phyloP scores from a whole-genome alignment of 306 rosid genomes.

The Acmispon strigosus region DNA sequence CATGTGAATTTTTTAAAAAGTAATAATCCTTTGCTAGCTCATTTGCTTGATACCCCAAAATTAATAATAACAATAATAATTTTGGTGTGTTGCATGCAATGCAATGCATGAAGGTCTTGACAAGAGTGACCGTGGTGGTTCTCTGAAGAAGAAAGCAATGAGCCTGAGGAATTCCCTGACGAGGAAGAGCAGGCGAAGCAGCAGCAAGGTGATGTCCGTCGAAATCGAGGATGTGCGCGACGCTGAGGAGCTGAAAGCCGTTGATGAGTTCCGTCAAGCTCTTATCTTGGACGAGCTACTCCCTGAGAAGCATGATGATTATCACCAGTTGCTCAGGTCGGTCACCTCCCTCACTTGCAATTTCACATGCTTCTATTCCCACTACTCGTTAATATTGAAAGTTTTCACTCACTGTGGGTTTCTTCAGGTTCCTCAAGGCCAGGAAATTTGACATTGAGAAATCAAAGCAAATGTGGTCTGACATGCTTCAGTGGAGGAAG shows the following conservation, averaged over 20 bases:
- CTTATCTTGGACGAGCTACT: constrained; percentile 74
- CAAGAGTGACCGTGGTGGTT: constrained; percentile 28
- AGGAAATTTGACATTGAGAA: constrained; percentile 75
- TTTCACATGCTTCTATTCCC: no score
- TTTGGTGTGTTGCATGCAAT: no score
- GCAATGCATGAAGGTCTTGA: constrained; percentile 14
- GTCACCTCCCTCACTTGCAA: no score
- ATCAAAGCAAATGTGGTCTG: constrained; percentile 89
- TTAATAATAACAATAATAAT: no score
- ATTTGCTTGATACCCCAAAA: no score
- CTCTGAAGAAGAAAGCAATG: constrained; percentile 57
- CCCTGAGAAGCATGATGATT: constrained; percentile 82
- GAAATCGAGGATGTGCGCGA: constrained; percentile 74
- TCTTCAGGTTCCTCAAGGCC: constrained; percentile 77
- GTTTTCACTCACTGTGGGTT: not conserved
- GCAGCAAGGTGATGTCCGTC: constrained; percentile 63
- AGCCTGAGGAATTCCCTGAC: constrained; percentile 49
- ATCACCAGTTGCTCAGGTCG: constrained; percentile 83
- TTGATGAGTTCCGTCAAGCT: constrained; percentile 70
- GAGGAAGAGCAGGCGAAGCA: constrained; percentile 60
- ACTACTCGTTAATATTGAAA: not conserved
- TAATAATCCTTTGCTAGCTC: no score
- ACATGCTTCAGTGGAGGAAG: constrained; percentile 84
- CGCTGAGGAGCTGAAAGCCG: constrained; percentile 62
- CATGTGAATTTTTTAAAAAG: no score